phyloP scores from a whole-genome alignment of 305 asterid genomes.

The Andrographis paniculata region DNA sequence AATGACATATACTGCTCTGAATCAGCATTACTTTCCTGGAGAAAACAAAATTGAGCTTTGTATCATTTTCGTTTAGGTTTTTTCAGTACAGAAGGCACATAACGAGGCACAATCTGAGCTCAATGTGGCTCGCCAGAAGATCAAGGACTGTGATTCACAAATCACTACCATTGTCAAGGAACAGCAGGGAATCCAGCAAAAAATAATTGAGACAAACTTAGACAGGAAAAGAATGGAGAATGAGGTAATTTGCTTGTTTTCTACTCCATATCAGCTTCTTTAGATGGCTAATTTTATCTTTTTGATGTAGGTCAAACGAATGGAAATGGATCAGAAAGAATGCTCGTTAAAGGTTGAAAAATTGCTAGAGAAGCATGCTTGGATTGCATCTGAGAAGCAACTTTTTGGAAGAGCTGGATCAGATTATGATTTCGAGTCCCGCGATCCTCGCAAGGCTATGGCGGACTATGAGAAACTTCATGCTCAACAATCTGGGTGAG shows the following conservation, averaged over 20 bases:
- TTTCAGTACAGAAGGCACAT: slow-evolving; percentile 39
- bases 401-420: slow-evolving; percentile 85
- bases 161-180: slow-evolving; percentile 66
- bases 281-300: slow-evolving; percentile 12
- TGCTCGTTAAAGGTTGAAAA: slow-evolving; percentile 76
- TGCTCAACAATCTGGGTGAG: slow-evolving; percentile 88
- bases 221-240: slow-evolving; percentile 91
- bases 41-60: slow-evolving; percentile 12
- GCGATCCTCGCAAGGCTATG: slow-evolving; percentile 65
- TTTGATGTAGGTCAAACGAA: slow-evolving; percentile 58
- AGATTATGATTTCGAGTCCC: slow-evolving; percentile 83
- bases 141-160: slow-evolving; percentile 82
- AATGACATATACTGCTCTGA: slow-evolving; percentile 12
- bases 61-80: slow-evolving; percentile 39
- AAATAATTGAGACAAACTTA: slow-evolving; percentile 63
- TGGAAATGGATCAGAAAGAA: slow-evolving; percentile 88
- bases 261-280: slow-evolving; percentile 20
- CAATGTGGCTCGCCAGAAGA: slow-evolving; percentile 60
- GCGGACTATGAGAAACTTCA: slow-evolving; percentile 69
- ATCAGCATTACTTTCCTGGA: slow-evolving; percentile 11
- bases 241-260: slow-evolving; percentile 46
- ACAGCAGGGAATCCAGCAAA: slow-evolving; percentile 64
- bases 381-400: slow-evolving; percentile 96
- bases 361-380: slow-evolving; percentile 80
- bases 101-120: slow-evolving; percentile 64